Evolutionary conservation across 176 grass and related monocot species (phyloP), one percentile per base, ranked within the genome.

Genomic region (Musa itinerans): DNA sequence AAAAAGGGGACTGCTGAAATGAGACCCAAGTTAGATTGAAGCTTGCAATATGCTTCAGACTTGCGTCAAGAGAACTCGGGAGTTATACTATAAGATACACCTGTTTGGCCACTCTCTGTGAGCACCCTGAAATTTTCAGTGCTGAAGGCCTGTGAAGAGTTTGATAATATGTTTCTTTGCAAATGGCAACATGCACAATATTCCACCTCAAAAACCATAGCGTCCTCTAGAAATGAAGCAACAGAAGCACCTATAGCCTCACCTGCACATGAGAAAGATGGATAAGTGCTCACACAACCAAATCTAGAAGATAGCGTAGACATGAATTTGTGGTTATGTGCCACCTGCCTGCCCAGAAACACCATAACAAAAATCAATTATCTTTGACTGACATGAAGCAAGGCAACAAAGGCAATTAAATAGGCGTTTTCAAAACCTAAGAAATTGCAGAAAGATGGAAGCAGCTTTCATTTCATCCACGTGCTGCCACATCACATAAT

Each of bases 161-260:
- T 49, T 14, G 81, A 79, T 9, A 43, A 53, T 63, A 78, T 82
- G 3, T 79, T 56, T 34, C 84, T 86, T 78, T 79, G 74, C 74
- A 86, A 52, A 75, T 78, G 79, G 67, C 73, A 69, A 55, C 16
- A 82, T 50, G 75, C 84, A 75, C 84, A 86, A 26, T 86, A 86
- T 29, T 82, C 74, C 23, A 77, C 75, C 53, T 73, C 78, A 34
- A 52, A 62, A 25, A 82, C 71, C 9, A 74, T 70, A 8, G 73
- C 52, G 69, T 82, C 16, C 29, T 75, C 64, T 20, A 74, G 20
- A 51, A 70, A 82, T 22, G 63, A 86, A 67, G 78, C 34, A 21
- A 74, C 61, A 3, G 84, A 78, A 53, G 78, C 59, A 69, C 84
- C 80, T 55, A 86, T 61, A 56, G 50, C 79, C 69, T 86, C 80